These are phyloP conservation scores for Xerocomus spinulosus DNA, from an alignment of 768 basidiomycete genomes.

Conservation along the genomic window DNA sequence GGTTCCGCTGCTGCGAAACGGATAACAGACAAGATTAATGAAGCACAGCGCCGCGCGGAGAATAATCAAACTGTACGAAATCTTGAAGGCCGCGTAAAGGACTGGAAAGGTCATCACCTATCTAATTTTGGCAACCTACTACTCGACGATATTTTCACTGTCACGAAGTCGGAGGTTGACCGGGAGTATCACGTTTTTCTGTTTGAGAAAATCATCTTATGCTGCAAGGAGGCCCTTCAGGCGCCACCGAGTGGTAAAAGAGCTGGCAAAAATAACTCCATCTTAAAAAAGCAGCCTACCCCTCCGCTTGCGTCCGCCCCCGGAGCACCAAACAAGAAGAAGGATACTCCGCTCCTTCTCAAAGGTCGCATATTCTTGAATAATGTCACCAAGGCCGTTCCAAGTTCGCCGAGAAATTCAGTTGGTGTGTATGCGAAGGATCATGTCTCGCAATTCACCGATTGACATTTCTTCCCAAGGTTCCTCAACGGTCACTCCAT, in stretches of 20 bases:
- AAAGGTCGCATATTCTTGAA: slow-evolving; percentile 97
- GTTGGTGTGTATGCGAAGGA: slow-evolving; percentile 47
- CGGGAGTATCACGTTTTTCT: slow-evolving; percentile 98
- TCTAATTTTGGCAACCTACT: slow-evolving; percentile 92
- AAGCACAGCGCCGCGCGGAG: slow-evolving; percentile 87
- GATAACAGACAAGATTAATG: slow-evolving; percentile 94
- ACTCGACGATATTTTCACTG: slow-evolving; percentile 91
- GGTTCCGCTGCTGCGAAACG: slow-evolving; percentile 87
- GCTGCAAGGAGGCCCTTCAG: slow-evolving; percentile 86
- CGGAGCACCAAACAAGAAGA: slow-evolving; percentile 60
- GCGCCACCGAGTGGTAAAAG: slow-evolving; percentile 61
- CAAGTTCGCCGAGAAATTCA: slow-evolving; percentile 52
- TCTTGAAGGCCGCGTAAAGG: slow-evolving; percentile 82
- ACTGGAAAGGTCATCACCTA: slow-evolving; percentile 98
- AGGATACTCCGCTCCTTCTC: slow-evolving; percentile 75
- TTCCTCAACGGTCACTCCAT: slow-evolving; percentile 49
- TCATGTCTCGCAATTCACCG: not conserved
- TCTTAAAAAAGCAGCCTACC: slow-evolving; percentile 76
- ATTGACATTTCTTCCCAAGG: slow-evolving; percentile 32
- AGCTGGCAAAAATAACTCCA: slow-evolving; percentile 77
- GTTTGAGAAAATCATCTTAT: slow-evolving; percentile 97
- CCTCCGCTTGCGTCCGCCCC: slow-evolving; percentile 44
- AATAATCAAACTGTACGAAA: slow-evolving; percentile 88
- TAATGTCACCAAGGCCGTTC: slow-evolving; percentile 83
- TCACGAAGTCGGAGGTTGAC: slow-evolving; percentile 94